Evolutionary conservation across 2,329 filamentous ascomycete genomes (phyloP), one percentile per base, ranked within the genome.

Genomic region (Microdochium nivale): DNA sequence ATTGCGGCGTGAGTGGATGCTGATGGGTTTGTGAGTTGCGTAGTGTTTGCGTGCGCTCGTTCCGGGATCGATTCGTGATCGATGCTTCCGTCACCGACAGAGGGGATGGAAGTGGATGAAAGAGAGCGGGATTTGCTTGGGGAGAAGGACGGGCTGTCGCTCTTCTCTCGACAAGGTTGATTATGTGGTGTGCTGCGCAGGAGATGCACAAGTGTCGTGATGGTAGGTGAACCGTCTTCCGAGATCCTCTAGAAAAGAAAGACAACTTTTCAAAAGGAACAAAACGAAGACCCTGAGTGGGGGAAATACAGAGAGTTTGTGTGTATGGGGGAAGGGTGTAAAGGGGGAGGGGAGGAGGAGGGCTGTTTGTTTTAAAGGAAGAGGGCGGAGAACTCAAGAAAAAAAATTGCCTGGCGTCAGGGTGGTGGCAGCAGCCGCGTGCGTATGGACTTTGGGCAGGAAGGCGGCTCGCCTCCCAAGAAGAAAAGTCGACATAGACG

Each of bases 241-340:
- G 57, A 61, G 55, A 65, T 69, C 67, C 72, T 72, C 67, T 67
- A 61, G 63, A 71, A 71, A 64, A 66, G 64, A 68, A 64, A 60
- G 57, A 59, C 54, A 62, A 60, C 68, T 70, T 74, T 75, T 68
- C 64, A 68, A 72, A 74, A 68, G 65, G 66, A 70, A 70, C 66
- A 59, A 64, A 65, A 69, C 68, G 68, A 70, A 47, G 24, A 47
- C 43, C 43, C 43, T 65, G 60, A 58, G 33, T 37, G 33, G 33
- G 55, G 52, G 54, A 66, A 64, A 63, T 57, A 59, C 59, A 60
- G 60, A 67, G 60, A 55, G 53, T 55, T 67, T 65, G 62, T 58
- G 37, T 50, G 55, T 56, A 55, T 57, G 55, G 54, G 50, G 55
- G 57, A 52, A 58, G 60, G 60, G n/a, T n/a, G n/a, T n/a, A 56